Evolutionary conservation across 1,139 yeast species (phyloP).

Genomic region (Geotrichum restrictum): DNA sequence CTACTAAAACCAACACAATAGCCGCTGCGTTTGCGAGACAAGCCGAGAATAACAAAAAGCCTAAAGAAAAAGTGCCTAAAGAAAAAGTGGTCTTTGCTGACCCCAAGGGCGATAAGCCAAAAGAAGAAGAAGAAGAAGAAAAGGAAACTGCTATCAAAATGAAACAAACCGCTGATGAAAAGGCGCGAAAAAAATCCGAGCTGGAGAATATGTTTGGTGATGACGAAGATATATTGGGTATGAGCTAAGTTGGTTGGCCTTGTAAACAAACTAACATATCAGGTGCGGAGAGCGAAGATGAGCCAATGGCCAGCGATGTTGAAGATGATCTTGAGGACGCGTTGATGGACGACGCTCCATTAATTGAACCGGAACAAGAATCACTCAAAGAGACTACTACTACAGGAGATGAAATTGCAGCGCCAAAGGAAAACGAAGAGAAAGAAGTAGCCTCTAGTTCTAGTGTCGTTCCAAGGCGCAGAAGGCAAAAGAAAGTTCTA

Average conservation of each 20-base stretch:
- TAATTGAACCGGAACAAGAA: neutral
- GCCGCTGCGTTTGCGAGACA: conserved; percentile 11
- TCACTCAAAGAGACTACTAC: neutral
- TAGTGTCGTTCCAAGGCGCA: neutral
- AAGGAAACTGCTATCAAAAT: conserved; percentile 1
- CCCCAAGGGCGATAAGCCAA: neutral
- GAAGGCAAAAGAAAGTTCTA: conserved; percentile 15
- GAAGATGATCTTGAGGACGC: conserved; percentile 8
- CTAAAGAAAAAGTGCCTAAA: conserved; percentile 13
- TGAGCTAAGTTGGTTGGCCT: neutral
- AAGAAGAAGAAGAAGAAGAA: neutral
- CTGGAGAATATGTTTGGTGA: conserved; percentile 20
- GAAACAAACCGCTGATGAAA: conserved; percentile 2
- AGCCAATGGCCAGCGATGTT: conserved; percentile 14
- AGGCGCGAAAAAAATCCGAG: conserved; percentile 13
- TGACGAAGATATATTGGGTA: conserved; percentile 17
- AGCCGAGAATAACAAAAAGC: conserved; percentile 1
- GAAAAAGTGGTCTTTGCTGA: conserved; percentile 13
- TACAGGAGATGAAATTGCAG: neutral
- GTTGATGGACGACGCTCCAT: conserved; percentile 9
- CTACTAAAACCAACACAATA: conserved; percentile 4
- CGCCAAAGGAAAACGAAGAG: neutral
- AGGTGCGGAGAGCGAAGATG: conserved; percentile 8
- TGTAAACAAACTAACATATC: neutral
- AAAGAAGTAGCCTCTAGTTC: neutral